These are phyloP conservation scores for Colletotrichum tabaci DNA, from an alignment of 2,329 filamentous ascomycete genomes.

Conservation along the genomic window DNA sequence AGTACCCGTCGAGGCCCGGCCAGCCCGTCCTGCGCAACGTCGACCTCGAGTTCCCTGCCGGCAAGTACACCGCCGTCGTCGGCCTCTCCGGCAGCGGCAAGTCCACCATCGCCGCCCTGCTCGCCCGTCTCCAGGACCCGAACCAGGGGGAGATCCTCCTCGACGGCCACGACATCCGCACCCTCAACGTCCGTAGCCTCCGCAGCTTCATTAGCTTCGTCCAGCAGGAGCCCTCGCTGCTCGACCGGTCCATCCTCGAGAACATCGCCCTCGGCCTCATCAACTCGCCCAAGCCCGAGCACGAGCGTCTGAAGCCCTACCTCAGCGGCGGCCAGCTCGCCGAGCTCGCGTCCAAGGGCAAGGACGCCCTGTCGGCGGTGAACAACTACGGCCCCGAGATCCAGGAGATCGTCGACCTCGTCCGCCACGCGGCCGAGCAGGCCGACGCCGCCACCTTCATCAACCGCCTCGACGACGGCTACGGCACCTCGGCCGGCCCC, in stretches of 20 bases:
- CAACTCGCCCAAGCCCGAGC: constrained; percentile 51
- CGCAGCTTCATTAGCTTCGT: constrained; percentile 52
- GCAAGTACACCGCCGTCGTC: constrained; percentile 64
- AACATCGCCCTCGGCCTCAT: constrained; percentile 61
- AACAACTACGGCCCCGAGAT: constrained; percentile 44
- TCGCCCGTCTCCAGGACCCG: constrained; percentile 63
- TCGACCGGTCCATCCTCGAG: constrained; percentile 56
- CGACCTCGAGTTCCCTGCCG: constrained; percentile 51
- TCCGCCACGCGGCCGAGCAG: constrained; percentile 62
- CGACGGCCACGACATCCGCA: constrained; percentile 54
- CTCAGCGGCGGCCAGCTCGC: constrained; percentile 61
- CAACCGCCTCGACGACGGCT: constrained; percentile 62
- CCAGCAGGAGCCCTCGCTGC: constrained; percentile 52
- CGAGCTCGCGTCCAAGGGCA: constrained; percentile 57
- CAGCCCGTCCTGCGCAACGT: constrained; percentile 54
- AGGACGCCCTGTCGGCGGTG: constrained; percentile 44
- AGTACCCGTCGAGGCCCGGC: constrained; percentile 54
- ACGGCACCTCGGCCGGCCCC: constrained; percentile 62
- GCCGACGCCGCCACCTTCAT: constrained; percentile 71
- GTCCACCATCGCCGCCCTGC: constrained; percentile 57
- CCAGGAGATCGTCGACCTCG: constrained; percentile 62
- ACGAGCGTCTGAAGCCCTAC: constrained; percentile 52
- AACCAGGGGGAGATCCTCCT: constrained; percentile 56
- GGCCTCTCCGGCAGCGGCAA: constrained; percentile 66
- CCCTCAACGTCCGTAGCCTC: constrained; percentile 54